Evolutionary conservation across 2,329 filamentous ascomycete genomes (phyloP).

Genomic region (Zymoseptoria pseudotritici): DNA sequence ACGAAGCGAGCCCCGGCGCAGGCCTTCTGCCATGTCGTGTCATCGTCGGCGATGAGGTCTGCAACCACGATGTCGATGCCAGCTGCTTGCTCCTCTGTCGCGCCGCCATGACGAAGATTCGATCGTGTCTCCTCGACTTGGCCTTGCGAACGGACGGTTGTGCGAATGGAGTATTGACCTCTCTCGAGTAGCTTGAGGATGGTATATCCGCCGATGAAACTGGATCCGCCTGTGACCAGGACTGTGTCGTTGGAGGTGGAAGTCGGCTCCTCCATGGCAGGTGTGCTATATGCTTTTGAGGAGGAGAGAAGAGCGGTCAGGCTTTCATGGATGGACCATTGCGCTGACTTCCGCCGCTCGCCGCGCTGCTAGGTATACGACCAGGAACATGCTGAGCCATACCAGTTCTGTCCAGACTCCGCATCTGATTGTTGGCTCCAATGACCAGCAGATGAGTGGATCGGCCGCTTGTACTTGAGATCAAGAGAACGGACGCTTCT

Average conservation of each 20-base stretch:
- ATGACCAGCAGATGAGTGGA: background rate
- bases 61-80: constrained; percentile 9
- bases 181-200: constrained; percentile 9
- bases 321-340: background rate
- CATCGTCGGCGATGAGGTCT: constrained; percentile 7
- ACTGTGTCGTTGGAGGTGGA: constrained; percentile 2
- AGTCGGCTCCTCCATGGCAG: background rate
- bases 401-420: background rate
- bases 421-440: background rate
- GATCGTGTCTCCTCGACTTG: constrained; percentile 9
- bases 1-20: constrained; percentile 8
- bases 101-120: constrained; percentile 8
- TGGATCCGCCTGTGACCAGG: constrained; percentile 11
- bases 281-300: background rate
- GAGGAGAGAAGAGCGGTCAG: background rate
- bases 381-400: background rate
- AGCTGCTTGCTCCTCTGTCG: constrained; percentile 6
- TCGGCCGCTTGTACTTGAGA: too few relatives aligned
- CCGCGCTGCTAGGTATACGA: background rate
- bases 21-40: constrained; percentile 9
- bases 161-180: constrained; percentile 8
- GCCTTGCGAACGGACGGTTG: constrained; percentile 7
- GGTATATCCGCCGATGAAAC: constrained; percentile 8
- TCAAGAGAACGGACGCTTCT: too few relatives aligned
- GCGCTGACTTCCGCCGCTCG: background rate